Evolutionary conservation across 768 basidiomycete species (phyloP), one percentile per base, ranked within the genome.

Genomic region (Gloeopeniophorella convolvens): DNA sequence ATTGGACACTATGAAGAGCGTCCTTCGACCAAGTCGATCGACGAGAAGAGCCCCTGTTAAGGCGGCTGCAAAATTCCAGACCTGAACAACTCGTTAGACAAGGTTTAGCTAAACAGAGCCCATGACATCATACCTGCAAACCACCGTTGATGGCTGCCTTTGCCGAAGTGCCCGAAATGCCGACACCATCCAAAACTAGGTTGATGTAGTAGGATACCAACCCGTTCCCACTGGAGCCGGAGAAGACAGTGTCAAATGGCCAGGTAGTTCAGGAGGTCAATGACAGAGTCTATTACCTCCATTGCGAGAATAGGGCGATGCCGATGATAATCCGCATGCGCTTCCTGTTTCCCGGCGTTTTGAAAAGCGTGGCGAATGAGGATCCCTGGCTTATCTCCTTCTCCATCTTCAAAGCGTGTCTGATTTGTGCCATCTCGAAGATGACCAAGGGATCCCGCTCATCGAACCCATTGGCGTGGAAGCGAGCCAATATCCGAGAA

Each of bases 161-260:
- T 2, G 77, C 79, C 21, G 69, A 68, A 0, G 79, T 69, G 34
- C 66, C 63, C 0, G 66, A 70, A 50, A 88, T 76, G 0, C 83
- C 84, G 15, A 88, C 75, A 33, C 79, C 76, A 36, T 79, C 74
- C 35, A 89, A 65, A 3, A 87, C 76, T 13, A 82, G 66, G 54
- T 82, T 78, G 56, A 89, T 83, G 61, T 88, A 89, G 64, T 83
- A 85, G 1, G 82, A 82, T 1, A 85, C 77, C 27, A 86, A 66
- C 13, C 83, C 84, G 45, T 84, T 85, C 1, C 82, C 82, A 43
- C 80, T 80, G 48, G 28, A n/a, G n/a, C n/a, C n/a, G n/a, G n/a
- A n/a, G n/a, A n/a, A n/a, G n/a, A n/a, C n/a, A n/a, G n/a, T n/a
- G n/a, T n/a, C 24, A 11, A 41, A n/a, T 23, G 6, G 10, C 23